These are phyloP conservation scores for Xylaria sp. DNA, from an alignment of 2,329 filamentous ascomycete genomes.

Conservation along the genomic window DNA sequence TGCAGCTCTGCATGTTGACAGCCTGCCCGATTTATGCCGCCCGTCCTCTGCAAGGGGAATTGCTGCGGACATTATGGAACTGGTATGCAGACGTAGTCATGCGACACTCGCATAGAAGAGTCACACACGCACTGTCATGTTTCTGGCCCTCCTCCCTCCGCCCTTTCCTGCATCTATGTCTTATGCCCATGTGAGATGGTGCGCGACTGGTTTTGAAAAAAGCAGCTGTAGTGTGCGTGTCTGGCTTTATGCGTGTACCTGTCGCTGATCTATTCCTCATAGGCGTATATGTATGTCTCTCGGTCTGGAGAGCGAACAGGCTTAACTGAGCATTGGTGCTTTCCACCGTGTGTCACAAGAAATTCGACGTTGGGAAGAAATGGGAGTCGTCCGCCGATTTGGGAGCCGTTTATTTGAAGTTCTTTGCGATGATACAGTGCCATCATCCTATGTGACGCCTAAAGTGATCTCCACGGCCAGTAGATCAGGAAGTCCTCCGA, in stretches of 20 bases:
- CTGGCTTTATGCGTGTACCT: background rate
- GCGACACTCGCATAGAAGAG: constrained; percentile 5
- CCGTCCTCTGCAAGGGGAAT: constrained; percentile 30
- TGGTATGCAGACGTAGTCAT: constrained; percentile 11
- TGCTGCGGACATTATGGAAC: constrained; percentile 1
- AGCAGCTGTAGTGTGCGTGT: background rate
- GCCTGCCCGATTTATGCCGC: constrained; percentile 20
- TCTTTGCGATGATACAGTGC: background rate
- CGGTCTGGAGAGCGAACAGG: background rate
- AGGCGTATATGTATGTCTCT: constrained; percentile 9
- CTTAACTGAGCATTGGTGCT: background rate
- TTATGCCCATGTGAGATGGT: constrained; percentile 36
- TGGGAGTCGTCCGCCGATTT: background rate
- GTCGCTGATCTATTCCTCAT: constrained; percentile 2
- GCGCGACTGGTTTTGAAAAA: constrained; percentile 16
- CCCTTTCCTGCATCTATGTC: constrained; percentile 22
- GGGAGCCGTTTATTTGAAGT: background rate
- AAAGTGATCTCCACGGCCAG: constrained; percentile 11
- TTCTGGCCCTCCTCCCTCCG: constrained; percentile 6
- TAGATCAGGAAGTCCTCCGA: constrained; percentile 8
- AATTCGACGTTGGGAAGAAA: background rate
- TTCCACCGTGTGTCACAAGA: constrained; percentile 13
- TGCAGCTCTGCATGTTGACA: constrained; percentile 28
- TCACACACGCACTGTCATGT: background rate
- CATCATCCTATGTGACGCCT: constrained; percentile 1